Evolutionary conservation across 2,329 filamentous ascomycete species (phyloP), one percentile per base, ranked within the genome.

Genomic region (Epicoccum nigrum): DNA sequence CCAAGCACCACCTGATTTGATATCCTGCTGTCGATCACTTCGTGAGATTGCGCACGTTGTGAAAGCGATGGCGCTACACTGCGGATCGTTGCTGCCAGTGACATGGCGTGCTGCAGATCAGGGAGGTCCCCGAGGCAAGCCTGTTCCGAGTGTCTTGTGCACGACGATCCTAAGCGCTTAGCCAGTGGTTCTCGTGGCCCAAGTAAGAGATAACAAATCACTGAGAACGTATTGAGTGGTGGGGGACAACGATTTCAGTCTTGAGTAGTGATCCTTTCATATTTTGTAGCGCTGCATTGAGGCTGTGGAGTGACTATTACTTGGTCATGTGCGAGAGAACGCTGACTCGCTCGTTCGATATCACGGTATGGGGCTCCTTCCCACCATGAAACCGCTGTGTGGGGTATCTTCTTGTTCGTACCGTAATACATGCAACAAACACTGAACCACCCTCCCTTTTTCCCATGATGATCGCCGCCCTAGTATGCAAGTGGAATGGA

Each of bases 381-480:
- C 49, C 38, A 31, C 38, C 38, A 17, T 52, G 49, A 52, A 52
- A 52, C 49, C 49, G 28, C 38, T 46, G 42, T 52, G 43, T 52
- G 49, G 49, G 49, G 49, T 52, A 52, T 52, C 49, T 31, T 46
- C 38, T 47, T 47, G 38, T 46, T 42, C 38, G 37, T 46, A 47
- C 28, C 25, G 38, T 44, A 39, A 28, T 46, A 38, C 16, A 46
- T 51, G 42, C 38, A 46, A 42, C 27, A 37, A 32, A 19, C 31
- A 45, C 9, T 31, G 37, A 25, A 40, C 35, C 23, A n/a, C 17
- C 23, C 27, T 17, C 20, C 30, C 42, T 32, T 27, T 31, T 15
- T n/a, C n/a, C 39, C 33, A 19, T 35, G 38, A 27, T 16, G 20
- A 52, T 47, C 49, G 37, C 21, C 19, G 31, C 42, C 42, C 37